Percentiles rank a stretch among this genome's conserved stretches.
Conservation (phyloP, 805 yeast genomes). For the Candida hungchunana region DNA sequence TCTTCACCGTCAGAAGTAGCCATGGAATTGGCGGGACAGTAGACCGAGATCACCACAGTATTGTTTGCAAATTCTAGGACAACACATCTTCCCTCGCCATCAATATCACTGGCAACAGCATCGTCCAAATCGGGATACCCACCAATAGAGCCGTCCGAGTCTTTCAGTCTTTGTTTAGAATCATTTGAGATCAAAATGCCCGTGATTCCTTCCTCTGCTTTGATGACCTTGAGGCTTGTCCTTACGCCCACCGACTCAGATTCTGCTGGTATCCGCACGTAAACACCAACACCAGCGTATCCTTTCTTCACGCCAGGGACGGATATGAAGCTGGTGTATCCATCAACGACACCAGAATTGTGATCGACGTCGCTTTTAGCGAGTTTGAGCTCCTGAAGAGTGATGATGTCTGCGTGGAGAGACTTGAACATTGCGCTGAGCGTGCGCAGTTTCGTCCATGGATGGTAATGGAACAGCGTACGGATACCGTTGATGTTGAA, state of each 20-base stretch:
- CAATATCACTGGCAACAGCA: conserved; percentile 45
- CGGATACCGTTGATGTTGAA: conserved; percentile 85
- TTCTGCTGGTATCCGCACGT: conserved; percentile 49
- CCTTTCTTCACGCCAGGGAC: conserved; percentile 71
- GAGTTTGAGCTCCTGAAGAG: conserved; percentile 83
- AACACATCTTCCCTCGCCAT: conserved; percentile 81
- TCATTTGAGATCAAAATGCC: conserved; percentile 43
- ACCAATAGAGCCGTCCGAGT: conserved; percentile 46
- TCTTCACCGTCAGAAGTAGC: conserved; percentile 62
- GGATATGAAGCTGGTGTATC: conserved; percentile 62
- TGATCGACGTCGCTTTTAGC: conserved; percentile 44
- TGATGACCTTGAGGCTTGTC: conserved; percentile 46
- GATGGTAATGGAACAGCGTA: conserved; percentile 76
- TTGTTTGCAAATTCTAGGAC: conserved; percentile 66
- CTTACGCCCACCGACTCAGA: conserved; percentile 36
- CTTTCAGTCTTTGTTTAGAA: conserved; percentile 20
- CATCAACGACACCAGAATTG: conserved; percentile 47
- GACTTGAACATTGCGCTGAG: conserved; percentile 41
- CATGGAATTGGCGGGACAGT: conserved; percentile 90
- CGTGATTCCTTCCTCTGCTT: conserved; percentile 90
- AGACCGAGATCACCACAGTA: conserved; percentile 59
- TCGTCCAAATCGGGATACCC: conserved; percentile 54
- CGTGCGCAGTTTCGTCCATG: conserved; percentile 59
- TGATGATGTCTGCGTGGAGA: conserved; percentile 69
- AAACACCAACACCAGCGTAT: conserved; percentile 89